These are phyloP conservation scores for Aquilaria agallochum DNA, from an alignment of 441 rosid genomes.

Conservation along the genomic window DNA sequence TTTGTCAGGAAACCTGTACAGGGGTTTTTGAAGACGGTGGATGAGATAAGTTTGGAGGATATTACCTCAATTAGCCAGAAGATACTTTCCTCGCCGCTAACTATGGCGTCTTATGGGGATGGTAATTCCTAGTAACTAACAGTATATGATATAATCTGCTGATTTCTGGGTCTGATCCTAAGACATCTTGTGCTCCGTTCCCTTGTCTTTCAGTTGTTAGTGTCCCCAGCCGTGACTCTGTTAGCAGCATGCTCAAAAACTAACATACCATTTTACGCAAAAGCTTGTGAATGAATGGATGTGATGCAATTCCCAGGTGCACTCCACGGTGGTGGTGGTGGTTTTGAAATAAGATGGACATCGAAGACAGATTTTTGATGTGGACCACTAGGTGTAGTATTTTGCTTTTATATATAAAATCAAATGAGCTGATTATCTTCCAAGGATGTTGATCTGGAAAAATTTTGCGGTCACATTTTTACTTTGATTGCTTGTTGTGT, in stretches of 20 bases:
- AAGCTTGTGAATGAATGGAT: no score
- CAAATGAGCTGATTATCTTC: no score
- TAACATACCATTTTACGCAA: slow-evolving; percentile 1
- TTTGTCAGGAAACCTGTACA: slow-evolving; percentile 68
- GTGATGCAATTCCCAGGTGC: no score
- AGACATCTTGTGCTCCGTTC: neutral
- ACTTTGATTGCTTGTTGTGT: no score
- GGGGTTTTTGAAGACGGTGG: slow-evolving; percentile 64
- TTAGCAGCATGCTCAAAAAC: slow-evolving; percentile 52
- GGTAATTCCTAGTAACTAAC: slow-evolving; percentile 38
- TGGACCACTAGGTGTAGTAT: no score
- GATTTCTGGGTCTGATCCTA: neutral
- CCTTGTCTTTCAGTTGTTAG: slow-evolving; percentile 38
- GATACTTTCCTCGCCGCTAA: slow-evolving; percentile 69
- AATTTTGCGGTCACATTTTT: no score
- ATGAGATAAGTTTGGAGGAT: slow-evolving; percentile 56
- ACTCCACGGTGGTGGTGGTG: no score
- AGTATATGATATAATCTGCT: no score
- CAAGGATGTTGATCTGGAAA: no score
- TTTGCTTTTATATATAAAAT: no score
- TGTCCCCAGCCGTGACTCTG: slow-evolving; percentile 69
- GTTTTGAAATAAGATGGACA: no score
- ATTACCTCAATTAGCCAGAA: slow-evolving; percentile 47
- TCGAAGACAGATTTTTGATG: no score
- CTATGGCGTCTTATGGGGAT: slow-evolving; percentile 85